Base-by-base conservation (phyloP, 352 stramenopile genomes). In the Pythium vanterpoolii region DNA sequence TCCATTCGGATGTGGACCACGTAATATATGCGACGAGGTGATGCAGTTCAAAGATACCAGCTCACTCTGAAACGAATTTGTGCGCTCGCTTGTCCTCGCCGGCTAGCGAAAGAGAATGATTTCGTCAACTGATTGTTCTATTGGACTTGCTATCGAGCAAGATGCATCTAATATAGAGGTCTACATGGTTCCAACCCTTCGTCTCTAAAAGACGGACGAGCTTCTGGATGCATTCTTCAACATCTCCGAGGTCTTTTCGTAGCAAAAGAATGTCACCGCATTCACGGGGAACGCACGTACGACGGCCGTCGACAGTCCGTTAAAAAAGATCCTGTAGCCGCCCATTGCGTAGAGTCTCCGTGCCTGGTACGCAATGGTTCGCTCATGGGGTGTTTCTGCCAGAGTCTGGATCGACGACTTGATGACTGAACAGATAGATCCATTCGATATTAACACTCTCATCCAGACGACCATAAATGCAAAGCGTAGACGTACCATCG, bases 371-470 rank as follows among this genome's bases (percentile, higher is more conserved):
- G 71, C 68, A 13, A 93, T 93, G 48, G 75, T 89, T 61, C 79
- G 72, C 50, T 93, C 86, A 8, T 78, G 62, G 0, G 69, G 59
- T 7, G 69, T 67, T 26, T 90, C 76, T 6, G 86, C 68, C 3
- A 90, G 60, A 33, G 80, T 92, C 68, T 95, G 86, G 34, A 95
- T 93, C 23, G 78, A 86, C 44, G 83, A 92, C 60, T 95, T 95
- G 63, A 95, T 74, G 23, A 95, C 86, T 93, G 36, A 1, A 31
- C 58, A 40, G 4, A 61, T 18, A 21, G 11, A 18, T 52, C n/a
- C n/a, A n/a, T n/a, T n/a, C n/a, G n/a, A n/a, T n/a, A n/a, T n/a
- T n/a, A n/a, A n/a, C n/a, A n/a, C n/a, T n/a, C n/a, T n/a, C n/a
- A n/a, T n/a, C n/a, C n/a, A n/a, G n/a, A n/a, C n/a, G n/a, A n/a